Base-by-base conservation (phyloP, 1,284 basidiomycete genomes). In the Boletus smithii region DNA sequence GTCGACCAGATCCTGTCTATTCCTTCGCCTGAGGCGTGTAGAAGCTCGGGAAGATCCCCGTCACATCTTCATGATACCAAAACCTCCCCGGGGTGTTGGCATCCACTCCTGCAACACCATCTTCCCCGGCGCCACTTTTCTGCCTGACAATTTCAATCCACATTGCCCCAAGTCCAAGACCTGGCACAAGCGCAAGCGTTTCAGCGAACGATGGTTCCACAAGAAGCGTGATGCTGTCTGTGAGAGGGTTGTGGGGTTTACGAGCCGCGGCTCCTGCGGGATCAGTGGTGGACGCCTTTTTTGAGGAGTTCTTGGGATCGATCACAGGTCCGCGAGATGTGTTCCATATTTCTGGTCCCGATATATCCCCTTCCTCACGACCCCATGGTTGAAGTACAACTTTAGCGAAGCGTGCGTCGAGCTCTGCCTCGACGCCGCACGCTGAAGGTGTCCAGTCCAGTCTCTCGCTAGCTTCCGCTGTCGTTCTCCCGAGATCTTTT, bases 61-160 rank as follows among this genome's bases (percentile, higher is more conserved):
- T 63, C 32, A 68, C 55, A 9, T 65, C 63, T 42, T 65, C 63
- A 20, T 69, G 63, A 29, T 65, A 65, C 63, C 66, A 65, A 26
- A 67, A 67, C 23, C 38, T 54, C 8, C 53, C 58, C 0, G 48
- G 42, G 0, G 11, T 42, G 14, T n/a, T 33, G n/a, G 1, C 17
- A 5, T 51, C 51, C 18, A 48, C 49, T 9, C 37, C 34, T 3
- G 17, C 40, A 8, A 5, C 24, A 8, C 44, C 39, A 14, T 39
- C 47, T 2, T 30, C 41, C 5, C 47, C 59, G 8, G 46, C 53
- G 4, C 54, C 54, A 33, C 55, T 62, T 45, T 65, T 58, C 42
- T 60, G 65, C 46, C 77, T 72, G 18, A 64, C 76, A 34, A 85
- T 65, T 62, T 86, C 81, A 3, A 85, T 74, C 75, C 79, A 86